Evolutionary conservation across 495 filamentous ascomycete genomes (phyloP), one percentile per base, ranked within the genome.

Genomic region (Collariella sp.): DNA sequence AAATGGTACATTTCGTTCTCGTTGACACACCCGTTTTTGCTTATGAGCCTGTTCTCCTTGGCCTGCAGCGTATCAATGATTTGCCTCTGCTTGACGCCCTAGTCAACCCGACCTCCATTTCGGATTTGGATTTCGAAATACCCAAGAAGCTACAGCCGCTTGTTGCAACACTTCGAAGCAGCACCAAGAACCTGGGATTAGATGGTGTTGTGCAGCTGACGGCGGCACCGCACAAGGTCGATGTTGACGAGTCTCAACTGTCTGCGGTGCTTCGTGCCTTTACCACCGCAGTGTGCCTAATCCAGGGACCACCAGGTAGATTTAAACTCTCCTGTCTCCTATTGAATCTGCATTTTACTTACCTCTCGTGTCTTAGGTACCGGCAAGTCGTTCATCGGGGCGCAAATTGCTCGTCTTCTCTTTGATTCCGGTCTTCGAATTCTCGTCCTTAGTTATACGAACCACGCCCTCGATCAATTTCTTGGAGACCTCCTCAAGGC

Each of bases 391-490:
- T 88, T 89, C 54, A 79, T 88, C 31, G 88, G 88, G 0, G 82
- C 85, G 0, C 66, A 86, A 3, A 59, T 88, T 15, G 79, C 81
- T 0, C 86, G 86, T 50, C 64, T 69, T 0, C 48, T 91, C 1
- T 66, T 79, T 55, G 68, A 83, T 20, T 60, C 81, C 0, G 36
- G 49, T 0, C 65, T 81, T 50, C 78, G 54, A 0, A 80, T 89
- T 0, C 67, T 91, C 1, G 80, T 89, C 1, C 63, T 88, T 24
- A 73, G 70, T 29, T 80, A 72, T 45, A 81, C 78, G 0, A 89
- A 93, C 58, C 88, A 93, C 67, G 86, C 87, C 0, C 66, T 89
- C 0, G 83, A 90, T 58, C 86, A 91, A 56, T 88, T 88, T 46
- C 65, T 87, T 0, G 83, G 86, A 56, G 83, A 89, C 52, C 63